Base-by-base conservation (phyloP, 2,329 filamentous ascomycete species). In the Fusarium penzigii region DNA sequence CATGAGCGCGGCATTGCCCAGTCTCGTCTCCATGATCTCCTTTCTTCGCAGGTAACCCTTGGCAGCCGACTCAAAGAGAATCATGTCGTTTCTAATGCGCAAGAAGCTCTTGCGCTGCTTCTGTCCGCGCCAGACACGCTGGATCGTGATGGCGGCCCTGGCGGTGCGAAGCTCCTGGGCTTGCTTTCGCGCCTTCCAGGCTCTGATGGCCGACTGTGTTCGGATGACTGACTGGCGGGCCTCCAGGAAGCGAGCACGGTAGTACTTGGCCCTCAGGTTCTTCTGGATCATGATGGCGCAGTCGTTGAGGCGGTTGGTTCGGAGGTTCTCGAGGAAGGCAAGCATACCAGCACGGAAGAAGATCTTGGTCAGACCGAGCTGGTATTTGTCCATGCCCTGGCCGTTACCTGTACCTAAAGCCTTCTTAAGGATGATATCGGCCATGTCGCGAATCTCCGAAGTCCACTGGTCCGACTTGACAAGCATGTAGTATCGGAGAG, bases 341-440 rank as follows among this genome's bases (percentile, higher is more conserved):
- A 99, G 86, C 94, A 99, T 99, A 72, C 94, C 94, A 50, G 94
- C 94, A 55, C 94, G 89, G 85, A 99, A 99, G 78, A 99, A 99
- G 69, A 99, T 97, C 78, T 99, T 99, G 47, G 93, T 97, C 61
- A 97, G 79, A 75, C 94, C 94, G 59, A 99, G 84, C 75, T 99
- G 94, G 70, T 97, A 99, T 75, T 96, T 99, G 77, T 97, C 94
- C 48, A 87, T 75, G 44, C 87, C 88, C 63, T 88, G 84, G 53
- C 84, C 85, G 41, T 81, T 90, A 62, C 85, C 86, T 56, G 89
- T 86, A 51, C 90, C 93, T 29, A 99, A 80, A 1, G 92, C 94
- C 73, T 92, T 94, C 53, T 84, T 87, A 58, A 99, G 75, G 65
- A 99, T 99, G 17, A 88, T 88, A 70, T 96, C 90, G 42, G 92